Base-by-base conservation (phyloP, 495 filamentous ascomycete species). In the Podospora pseudoanserina region DNA sequence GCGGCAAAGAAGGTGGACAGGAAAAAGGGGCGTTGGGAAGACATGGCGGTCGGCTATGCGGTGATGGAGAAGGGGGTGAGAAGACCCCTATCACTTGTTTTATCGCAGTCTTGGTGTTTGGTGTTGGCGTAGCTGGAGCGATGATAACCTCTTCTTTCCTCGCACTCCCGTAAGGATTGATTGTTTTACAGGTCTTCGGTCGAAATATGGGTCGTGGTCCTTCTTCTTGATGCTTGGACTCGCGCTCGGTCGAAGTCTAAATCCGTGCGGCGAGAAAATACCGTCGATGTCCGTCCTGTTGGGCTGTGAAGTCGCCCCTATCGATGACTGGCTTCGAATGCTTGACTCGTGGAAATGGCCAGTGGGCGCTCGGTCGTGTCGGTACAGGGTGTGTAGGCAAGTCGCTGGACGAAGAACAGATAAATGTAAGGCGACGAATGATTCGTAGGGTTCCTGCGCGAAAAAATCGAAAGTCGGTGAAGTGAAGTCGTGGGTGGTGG, bases 1-100 rank as follows among this genome's bases (percentile, higher is more conserved):
- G 91, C 91, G 74, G 91, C 89, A 70, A 96, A 86, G 85, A 96
- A 92, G 82, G 91, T 92, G 66, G 90, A 88, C 70, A 96, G 84
- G 75, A 83, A 84, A 85, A 94, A 94, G 65, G 92, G 90, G 54
- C 91, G 84, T 81, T 94, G 92, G 67, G 90, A 92, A 0, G 90
- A 82, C 87, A 89, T 90, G 62, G 65, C 84, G 66, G 13, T 49
- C 15, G 13, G 39, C 39, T 6, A 49, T 13, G 27, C 23, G 28
- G 30, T 55, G 58, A 67, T 70, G 59, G 9, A 49, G 2, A 49
- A 61, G 59, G 30, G 20, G 23, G 30, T 28, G 59, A 27, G 16
- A 61, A 28, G 59, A 5, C 16, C 16, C 26, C 6, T 23, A 18
- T 7, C 19, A 20, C 23, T 49, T 18, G 39, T 1, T 49, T 49